A percentile compares a stretch with the other conserved stretches of the same genome.
Evolutionary conservation across 164 flowering plant genomes (phyloP).

Genomic region (Platanus orientalis): DNA sequence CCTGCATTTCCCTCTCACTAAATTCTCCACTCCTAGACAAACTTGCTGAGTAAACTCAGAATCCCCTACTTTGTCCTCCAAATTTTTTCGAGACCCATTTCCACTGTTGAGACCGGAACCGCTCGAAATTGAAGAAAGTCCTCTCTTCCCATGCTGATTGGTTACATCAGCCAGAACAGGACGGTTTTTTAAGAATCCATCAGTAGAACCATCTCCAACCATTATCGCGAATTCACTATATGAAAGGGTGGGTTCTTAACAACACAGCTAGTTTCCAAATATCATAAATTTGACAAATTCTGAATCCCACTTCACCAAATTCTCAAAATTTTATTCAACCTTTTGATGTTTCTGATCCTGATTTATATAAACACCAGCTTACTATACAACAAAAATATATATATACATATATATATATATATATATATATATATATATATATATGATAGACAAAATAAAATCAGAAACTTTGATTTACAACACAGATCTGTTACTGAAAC

Average conservation of each 20-base stretch:
- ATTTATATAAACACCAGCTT: too few relatives aligned
- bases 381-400: too few relatives aligned
- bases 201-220: constrained; percentile 28
- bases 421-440: too few relatives aligned
- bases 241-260: neutral
- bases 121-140: constrained; percentile 20
- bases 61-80: constrained; percentile 10
- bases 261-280: neutral
- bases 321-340: neutral
- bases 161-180: constrained; percentile 52
- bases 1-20: constrained; percentile 18
- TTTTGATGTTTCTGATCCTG: neutral
- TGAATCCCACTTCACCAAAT: neutral
- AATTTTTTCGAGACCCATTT: constrained; percentile 19
- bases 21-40: constrained; percentile 29
- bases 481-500: too few relatives aligned
- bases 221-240: constrained; percentile 10
- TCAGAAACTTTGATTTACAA: too few relatives aligned
- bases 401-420: too few relatives aligned
- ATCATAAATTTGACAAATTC: neutral
- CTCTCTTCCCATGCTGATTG: constrained; percentile 46
- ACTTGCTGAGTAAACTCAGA: constrained; percentile 20
- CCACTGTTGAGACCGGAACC: constrained; percentile 8
- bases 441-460: too few relatives aligned
- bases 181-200: constrained; percentile 22